Base-by-base conservation (phyloP, 805 yeast species). In the Kuraishia hungarica region DNA sequence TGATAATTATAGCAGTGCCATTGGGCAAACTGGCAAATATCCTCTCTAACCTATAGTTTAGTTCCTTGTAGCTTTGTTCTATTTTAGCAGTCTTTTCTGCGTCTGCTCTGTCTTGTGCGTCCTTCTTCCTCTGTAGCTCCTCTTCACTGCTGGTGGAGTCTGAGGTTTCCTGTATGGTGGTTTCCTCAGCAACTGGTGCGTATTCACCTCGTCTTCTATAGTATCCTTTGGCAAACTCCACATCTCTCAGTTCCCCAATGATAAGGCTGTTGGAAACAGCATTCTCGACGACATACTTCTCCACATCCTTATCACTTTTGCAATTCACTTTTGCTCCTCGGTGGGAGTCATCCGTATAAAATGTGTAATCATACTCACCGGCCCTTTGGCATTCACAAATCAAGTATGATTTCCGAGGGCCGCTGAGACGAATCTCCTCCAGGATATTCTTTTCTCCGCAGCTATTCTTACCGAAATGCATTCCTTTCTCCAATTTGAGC, bases 401-500 rank as follows among this genome's bases (percentile, higher is more conserved):
- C 43, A 35, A 8, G n/a, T 35, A 35, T 13, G 43, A 35, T 13
- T 35, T 35, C 17, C 11, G 43, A 35, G 43, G 43, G 43, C 43
- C 43, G n/a, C n/a, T 35, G 43, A 35, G 43, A 17, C 43, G 43
- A 15, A 35, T 35, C 43, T 35, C 43, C 11, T 35, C 43, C 63
- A 21, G 75, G 11, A 35, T 35, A 15, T 35, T 35, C 43, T 35
- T 70, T 51, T 73, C 75, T 1, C 77, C 76, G 52, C 70, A 68
- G 10, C 73, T 60, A 2, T 71, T 71, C 55, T 72, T 71, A 0
- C 98, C 98, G 67, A 79, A 87, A 2, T 75, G 69, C 5, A 70
- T 65, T 1, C 97, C 97, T 55, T 84, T 82, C 3, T 74, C 68
- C 15, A 91, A 68, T 64, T 92, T 91, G 60, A 83, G 61, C 61